phyloP scores from a whole-genome alignment of 768 basidiomycete genomes.

The Trametes meyenii region DNA sequence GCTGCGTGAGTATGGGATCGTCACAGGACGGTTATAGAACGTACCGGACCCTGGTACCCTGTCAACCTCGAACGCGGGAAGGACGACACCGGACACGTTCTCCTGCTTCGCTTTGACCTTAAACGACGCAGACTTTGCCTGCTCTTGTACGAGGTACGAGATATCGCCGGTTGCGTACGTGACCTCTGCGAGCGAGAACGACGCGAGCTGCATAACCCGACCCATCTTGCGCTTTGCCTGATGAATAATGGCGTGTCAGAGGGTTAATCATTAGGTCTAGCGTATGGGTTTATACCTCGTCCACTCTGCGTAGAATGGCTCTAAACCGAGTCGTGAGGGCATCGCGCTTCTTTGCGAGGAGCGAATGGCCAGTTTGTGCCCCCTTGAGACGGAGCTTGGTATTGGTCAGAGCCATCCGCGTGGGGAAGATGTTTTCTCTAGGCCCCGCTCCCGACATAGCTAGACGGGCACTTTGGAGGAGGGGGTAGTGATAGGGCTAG shows the following conservation, averaged over 20 bases:
- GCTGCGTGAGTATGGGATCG: background rate
- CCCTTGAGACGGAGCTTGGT: conserved; percentile 89
- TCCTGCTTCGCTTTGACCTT: conserved; percentile 94
- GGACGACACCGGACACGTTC: conserved; percentile 95
- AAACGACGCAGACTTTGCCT: conserved; percentile 89
- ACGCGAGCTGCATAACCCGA: conserved; percentile 96
- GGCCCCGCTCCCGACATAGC: conserved; percentile 87
- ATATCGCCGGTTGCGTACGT: conserved; percentile 98
- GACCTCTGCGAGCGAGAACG: conserved; percentile 98
- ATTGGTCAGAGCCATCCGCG: conserved; percentile 95
- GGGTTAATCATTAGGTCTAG: no score
- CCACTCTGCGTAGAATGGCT: conserved; percentile 93
- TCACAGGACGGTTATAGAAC: conserved; percentile 8
- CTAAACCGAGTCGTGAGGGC: conserved; percentile 94
- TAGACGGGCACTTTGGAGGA: background rate
- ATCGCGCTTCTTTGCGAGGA: conserved; percentile 97
- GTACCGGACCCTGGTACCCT: conserved; percentile 82
- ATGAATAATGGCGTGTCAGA: conserved; percentile 9
- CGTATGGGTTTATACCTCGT: conserved; percentile 70
- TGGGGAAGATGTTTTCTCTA: conserved; percentile 94
- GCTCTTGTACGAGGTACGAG: conserved; percentile 96
- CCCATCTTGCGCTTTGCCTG: conserved; percentile 99
- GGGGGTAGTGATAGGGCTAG: background rate
- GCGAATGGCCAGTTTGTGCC: conserved; percentile 92
- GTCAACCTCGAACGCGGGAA: conserved; percentile 94